Evolutionary conservation across 495 filamentous ascomycete genomes (phyloP).

Genomic region (Lepraria neglecta): DNA sequence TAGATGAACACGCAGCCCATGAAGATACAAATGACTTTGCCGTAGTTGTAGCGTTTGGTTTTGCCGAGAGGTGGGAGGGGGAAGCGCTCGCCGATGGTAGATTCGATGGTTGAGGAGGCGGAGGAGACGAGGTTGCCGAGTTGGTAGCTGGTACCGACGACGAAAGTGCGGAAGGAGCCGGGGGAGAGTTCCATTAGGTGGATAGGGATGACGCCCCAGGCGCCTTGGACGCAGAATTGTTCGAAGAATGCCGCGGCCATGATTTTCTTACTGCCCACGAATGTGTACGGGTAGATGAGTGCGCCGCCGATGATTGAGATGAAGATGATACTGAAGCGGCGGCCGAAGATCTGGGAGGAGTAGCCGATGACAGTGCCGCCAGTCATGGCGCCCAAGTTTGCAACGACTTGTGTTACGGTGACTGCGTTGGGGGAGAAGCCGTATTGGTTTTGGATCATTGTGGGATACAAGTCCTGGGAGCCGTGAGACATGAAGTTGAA

Average conservation of each 20-base stretch:
- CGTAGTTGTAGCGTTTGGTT: slow-evolving; percentile 65
- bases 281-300: slow-evolving; percentile 76
- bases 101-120: slow-evolving; percentile 76
- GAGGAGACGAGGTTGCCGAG: slow-evolving; percentile 78
- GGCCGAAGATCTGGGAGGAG: slow-evolving; percentile 72
- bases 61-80: slow-evolving; percentile 55
- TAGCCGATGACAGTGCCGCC: slow-evolving; percentile 77
- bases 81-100: slow-evolving; percentile 74
- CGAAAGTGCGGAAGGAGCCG: slow-evolving; percentile 74
- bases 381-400: slow-evolving; percentile 72
- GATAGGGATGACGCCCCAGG: slow-evolving; percentile 79
- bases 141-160: slow-evolving; percentile 78
- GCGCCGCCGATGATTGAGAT: slow-evolving; percentile 72
- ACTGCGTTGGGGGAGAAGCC: slow-evolving; percentile 62
- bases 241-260: slow-evolving; percentile 87
- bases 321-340: slow-evolving; percentile 72
- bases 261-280: slow-evolving; percentile 51
- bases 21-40: slow-evolving; percentile 87
- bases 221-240: slow-evolving; percentile 84
- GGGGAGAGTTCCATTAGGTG: slow-evolving; percentile 85
- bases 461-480: slow-evolving; percentile 86
- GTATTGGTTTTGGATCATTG: slow-evolving; percentile 73
- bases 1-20: slow-evolving; percentile 90
- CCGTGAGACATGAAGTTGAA: slow-evolving; percentile 96
- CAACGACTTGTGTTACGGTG: slow-evolving; percentile 78